These are phyloP conservation scores for Tetrastigma voinierianum DNA, from an alignment of 164 flowering plant genomes.

Conservation along the genomic window DNA sequence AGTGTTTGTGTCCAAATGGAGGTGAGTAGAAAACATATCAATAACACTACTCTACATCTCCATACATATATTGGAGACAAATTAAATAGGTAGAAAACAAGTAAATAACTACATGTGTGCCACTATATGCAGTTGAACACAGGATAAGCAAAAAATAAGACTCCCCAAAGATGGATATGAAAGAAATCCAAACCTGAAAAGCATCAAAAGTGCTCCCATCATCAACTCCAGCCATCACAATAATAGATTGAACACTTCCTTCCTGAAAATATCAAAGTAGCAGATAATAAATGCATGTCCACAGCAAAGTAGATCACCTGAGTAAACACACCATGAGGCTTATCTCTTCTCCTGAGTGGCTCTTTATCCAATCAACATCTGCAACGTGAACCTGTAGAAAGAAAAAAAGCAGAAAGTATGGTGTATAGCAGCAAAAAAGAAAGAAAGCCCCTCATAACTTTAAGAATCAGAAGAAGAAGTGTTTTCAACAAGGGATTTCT, in stretches of 20 bases:
- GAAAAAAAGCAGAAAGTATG: no score
- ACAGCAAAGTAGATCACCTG: background rate
- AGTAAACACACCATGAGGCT: conserved; percentile 58
- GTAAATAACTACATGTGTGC: background rate
- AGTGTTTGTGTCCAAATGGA: no score
- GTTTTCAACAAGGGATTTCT: no score
- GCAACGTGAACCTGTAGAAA: conserved; percentile 75
- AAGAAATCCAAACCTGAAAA: conserved; percentile 60
- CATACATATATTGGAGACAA: no score
- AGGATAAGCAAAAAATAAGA: conserved; percentile 1
- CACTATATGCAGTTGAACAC: background rate
- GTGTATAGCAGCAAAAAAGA: no score
- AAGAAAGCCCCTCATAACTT: no score
- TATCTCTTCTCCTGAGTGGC: conserved; percentile 57
- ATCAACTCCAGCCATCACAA: conserved; percentile 58
- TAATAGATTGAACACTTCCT: conserved; percentile 49
- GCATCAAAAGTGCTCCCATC: conserved; percentile 74
- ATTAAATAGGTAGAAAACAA: no score
- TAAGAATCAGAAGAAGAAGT: no score
- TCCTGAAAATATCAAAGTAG: conserved; percentile 43
- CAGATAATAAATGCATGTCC: background rate
- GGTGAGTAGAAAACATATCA: no score
- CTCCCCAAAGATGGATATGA: conserved; percentile 2
- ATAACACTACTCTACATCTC: no score
- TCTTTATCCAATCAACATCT: conserved; percentile 90